Base-by-base conservation (phyloP, 495 filamentous ascomycete genomes). In the Podospora sp. region DNA sequence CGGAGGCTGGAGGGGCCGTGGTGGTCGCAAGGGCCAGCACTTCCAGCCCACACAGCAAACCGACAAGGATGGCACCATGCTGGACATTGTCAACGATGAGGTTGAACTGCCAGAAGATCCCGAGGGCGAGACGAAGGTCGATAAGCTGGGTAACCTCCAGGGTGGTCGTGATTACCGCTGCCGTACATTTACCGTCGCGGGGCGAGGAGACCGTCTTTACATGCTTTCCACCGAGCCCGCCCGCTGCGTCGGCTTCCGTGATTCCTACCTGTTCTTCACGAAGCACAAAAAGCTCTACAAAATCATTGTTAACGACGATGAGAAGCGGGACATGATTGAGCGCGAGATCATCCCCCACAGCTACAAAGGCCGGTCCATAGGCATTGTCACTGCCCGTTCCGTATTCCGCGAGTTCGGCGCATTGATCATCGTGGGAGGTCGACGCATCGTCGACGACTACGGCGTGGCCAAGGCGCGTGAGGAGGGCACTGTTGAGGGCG, bases 141-240 rank as follows among this genome's bases (percentile, higher is more conserved):
- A 96, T 77, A 92, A 93, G 76, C 79, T 90, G 66, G 95, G 95
- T 21, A 85, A 90, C 60, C 85, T 99, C 1, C 83, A 87, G 53
- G 94, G 87, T 6, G 92, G 89, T 9, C 86, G 95, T 69, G 92
- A 97, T 69, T 99, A 98, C 73, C 89, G 96, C 59, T 96, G 96
- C 71, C 90, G 95, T 52, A 94, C 92, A 1, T 99, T 99, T 75
- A 96, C 88, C 29, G 90, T 99, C 60, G 82, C 87, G 25, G 92
- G 91, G 57, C 88, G 93, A 57, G 92, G 88, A n/a, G 85, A 95
- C 27, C 80, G 92, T 24, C 86, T 96, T 18, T 99, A 99, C 86
- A 99, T 99, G 95, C 81, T 99, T 72, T 97, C 93, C 1, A 99
- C 95, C 1, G 95, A 99, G 71, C 95, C 95, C 5, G 95, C 95